phyloP scores from a whole-genome alignment of 108 stramenopile genomes.

The Nitzschia sp. region DNA sequence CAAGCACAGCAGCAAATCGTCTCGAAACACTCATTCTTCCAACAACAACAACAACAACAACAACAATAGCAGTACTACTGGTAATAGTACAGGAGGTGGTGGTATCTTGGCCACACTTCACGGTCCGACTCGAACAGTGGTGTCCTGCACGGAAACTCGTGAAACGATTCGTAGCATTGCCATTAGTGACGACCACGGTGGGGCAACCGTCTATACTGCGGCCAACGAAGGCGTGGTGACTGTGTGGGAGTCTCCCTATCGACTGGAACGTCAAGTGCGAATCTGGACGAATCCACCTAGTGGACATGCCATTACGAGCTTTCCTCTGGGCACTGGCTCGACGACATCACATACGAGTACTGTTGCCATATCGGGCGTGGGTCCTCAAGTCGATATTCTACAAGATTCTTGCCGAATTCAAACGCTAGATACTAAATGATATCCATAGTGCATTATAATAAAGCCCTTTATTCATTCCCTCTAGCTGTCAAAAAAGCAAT shows the following conservation, averaged over 20 bases:
- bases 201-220: neutral
- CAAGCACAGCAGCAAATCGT: neutral
- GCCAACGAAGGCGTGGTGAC: neutral
- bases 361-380: neutral
- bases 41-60: neutral
- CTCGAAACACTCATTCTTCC: neutral
- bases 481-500: no score
- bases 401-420: neutral
- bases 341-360: no score
- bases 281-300: neutral
- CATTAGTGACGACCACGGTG: neutral
- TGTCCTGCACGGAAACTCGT: neutral
- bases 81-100: neutral
- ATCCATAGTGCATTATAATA: no score
- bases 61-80: neutral
- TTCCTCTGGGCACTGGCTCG: neutral
- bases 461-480: no score
- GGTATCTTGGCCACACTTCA: conserved; percentile 1
- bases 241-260: conserved; percentile 3
- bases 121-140: neutral
- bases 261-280: neutral
- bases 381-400: neutral
- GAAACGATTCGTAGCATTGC: neutral
- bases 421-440: no score
- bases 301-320: neutral